phyloP scores from a whole-genome alignment of 208 protist species.

The Porcisia hertigi region DNA sequence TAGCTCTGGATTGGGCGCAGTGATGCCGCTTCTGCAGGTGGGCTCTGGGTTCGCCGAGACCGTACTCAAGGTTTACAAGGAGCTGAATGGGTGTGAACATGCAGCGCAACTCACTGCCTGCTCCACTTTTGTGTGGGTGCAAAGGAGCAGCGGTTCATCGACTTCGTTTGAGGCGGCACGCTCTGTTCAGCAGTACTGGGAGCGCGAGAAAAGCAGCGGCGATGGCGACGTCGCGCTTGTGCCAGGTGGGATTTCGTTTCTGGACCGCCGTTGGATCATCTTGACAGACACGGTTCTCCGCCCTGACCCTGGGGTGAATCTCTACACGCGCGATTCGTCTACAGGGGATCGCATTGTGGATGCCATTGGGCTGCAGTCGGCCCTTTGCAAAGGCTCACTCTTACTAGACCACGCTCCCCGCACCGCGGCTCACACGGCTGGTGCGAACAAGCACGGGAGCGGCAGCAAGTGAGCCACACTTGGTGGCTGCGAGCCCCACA shows the following conservation, averaged over 20 bases:
- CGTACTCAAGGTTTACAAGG: neutral
- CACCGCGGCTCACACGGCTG: neutral
- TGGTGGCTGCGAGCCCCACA: neutral
- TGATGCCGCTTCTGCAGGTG: constrained; percentile 1
- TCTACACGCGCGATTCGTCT: neutral
- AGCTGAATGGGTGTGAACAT: constrained; percentile 20
- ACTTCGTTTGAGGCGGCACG: neutral
- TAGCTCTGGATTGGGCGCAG: neutral
- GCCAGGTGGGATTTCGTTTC: neutral
- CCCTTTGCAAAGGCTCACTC: constrained; percentile 7
- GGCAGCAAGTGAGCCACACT: neutral
- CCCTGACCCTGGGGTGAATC: neutral
- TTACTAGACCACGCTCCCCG: constrained; percentile 59
- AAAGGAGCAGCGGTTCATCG: constrained; percentile 5
- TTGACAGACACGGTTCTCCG: neutral
- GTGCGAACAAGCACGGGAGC: neutral
- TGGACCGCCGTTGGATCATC: constrained; percentile 4
- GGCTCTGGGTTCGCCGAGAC: too few species aligned
- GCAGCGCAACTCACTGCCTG: constrained; percentile 3
- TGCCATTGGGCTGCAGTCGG: neutral
- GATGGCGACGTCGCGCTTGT: neutral
- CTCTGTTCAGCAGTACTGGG: constrained; percentile 1
- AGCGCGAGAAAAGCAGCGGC: neutral
- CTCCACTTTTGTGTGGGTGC: constrained; percentile 31
- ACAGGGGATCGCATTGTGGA: constrained; percentile 9